Evolutionary conservation across 495 filamentous ascomycete species (phyloP).

Genomic region (Annulohypoxylon stygium): DNA sequence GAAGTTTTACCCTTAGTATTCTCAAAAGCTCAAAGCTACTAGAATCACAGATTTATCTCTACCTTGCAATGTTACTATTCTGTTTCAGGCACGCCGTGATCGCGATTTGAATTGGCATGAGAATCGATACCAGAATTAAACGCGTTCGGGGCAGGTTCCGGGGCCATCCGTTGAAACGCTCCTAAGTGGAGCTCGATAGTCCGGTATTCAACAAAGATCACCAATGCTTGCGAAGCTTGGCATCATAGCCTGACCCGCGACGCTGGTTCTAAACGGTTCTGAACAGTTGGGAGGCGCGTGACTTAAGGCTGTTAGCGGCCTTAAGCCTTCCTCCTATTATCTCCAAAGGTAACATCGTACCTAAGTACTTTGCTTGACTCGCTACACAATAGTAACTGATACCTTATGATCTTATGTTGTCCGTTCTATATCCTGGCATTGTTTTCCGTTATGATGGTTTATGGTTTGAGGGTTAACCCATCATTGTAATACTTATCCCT

Average conservation of each 20-base stretch:
- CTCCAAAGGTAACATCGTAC: not conserved
- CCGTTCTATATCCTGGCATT: slow-evolving; percentile 20
- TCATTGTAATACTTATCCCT: not conserved
- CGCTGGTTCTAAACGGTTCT: not conserved
- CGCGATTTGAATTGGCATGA: not conserved
- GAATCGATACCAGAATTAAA: slow-evolving; percentile 17
- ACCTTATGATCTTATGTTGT: slow-evolving; percentile 9
- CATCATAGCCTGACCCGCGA: slow-evolving; percentile 1
- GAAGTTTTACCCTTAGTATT: not conserved
- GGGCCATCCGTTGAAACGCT: not conserved
- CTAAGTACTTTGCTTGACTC: not conserved
- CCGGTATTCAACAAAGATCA: slow-evolving; percentile 7
- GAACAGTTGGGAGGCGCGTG: not conserved
- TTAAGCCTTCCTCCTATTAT: not conserved
- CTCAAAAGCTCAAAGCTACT: not conserved
- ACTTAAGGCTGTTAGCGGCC: not conserved
- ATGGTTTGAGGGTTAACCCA: not conserved
- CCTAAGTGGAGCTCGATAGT: slow-evolving; percentile 2
- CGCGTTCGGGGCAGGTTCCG: not conserved
- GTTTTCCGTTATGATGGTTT: slow-evolving; percentile 6
- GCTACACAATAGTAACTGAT: slow-evolving; percentile 17
- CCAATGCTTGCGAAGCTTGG: slow-evolving; percentile 21
- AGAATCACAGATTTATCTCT: not conserved
- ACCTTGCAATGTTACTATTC: not conserved
- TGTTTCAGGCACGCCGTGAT: not conserved